Evolutionary conservation across 192 early-diverging fungal genomes (phyloP), one percentile per base, ranked within the genome.

Genomic region (Coemansia aciculifera): DNA sequence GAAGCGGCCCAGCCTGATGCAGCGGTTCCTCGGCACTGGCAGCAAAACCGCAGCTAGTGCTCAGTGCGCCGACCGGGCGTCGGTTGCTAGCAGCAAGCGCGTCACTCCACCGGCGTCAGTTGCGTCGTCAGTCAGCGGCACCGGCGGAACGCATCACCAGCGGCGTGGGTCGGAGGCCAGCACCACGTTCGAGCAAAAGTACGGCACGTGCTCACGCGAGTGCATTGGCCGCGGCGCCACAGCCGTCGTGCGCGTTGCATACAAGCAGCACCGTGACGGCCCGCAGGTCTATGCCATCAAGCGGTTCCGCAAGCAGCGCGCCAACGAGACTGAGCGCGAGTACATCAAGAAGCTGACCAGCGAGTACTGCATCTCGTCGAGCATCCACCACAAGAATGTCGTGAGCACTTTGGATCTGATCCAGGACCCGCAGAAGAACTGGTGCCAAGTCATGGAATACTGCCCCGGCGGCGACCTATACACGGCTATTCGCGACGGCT

Each of bases 341-440:
- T 98, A 96, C 79, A 85, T 97, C 77, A 97, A 98, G 81, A 98
- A 97, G 83, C 84, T 98, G 67, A 91, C 89, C 24, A 87, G 89
- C 75, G 96, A 98, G 83, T 99, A 95, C 75, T 96, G 95, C 82
- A 98, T 99, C 64, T 90, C 89, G 44, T 96, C 94, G 5, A 90
- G 91, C 37, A 85, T 98, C 57, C 86, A 94, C 52, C 95, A 97
- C 83, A 84, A 87, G 68, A 94, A 99, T 76, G 83, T 99, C 32
- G 93, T 99, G 29, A 87, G 89, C 69, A 97, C 95, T 5, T 88
- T 98, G n/a, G 97, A 99, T 79, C 83, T 99, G 66, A 94, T 99
- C 36, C 92, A 95, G 77, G 97, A 98, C 68, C 90, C 94, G 62
- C 85, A 90, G 34, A 84, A 90, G 51, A 87, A 86, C 72, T 92